A percentile compares a stretch with the other conserved stretches of the same genome.
These are phyloP conservation scores for Microdochium nivale DNA, from an alignment of 2,329 filamentous ascomycete species.

Conservation along the genomic window DNA sequence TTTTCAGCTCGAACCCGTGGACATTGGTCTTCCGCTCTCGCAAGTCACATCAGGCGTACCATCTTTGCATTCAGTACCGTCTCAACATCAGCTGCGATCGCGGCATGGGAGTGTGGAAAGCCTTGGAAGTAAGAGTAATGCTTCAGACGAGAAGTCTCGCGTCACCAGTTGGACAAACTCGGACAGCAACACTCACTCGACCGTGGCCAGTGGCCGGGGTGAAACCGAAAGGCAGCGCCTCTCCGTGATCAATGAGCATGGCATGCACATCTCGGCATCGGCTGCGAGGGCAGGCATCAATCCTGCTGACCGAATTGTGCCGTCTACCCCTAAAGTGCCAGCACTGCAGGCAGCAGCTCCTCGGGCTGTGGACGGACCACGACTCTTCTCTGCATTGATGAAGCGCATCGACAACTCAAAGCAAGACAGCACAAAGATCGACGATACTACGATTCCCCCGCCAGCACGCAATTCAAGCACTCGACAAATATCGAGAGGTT, in stretches of 20 bases:
- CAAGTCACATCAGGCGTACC: constrained; percentile 40
- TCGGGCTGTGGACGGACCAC: constrained; percentile 40
- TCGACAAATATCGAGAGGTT: neutral
- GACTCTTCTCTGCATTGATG: constrained; percentile 58
- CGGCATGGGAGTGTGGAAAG: constrained; percentile 48
- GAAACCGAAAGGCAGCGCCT: constrained; percentile 48
- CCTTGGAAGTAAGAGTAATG: constrained; percentile 27
- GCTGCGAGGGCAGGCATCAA: constrained; percentile 16
- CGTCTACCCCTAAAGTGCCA: neutral
- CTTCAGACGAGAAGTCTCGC: constrained; percentile 47
- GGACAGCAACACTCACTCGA: constrained; percentile 44
- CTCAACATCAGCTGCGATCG: constrained; percentile 37
- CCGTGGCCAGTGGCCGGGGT: constrained; percentile 24
- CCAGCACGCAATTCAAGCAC: neutral
- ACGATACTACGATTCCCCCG: too few relatives aligned
- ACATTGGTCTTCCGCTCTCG: constrained; percentile 22
- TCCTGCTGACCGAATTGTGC: too few relatives aligned
- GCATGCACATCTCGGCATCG: constrained; percentile 31
- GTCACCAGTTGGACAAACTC: constrained; percentile 68
- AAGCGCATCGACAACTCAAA: constrained; percentile 36
- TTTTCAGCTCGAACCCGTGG: constrained; percentile 8
- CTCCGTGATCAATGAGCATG: constrained; percentile 56
- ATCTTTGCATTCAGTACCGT: constrained; percentile 38
- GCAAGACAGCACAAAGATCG: constrained; percentile 2
- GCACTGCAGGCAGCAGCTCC: neutral